Evolutionary conservation across 1,139 yeast species (phyloP), one percentile per base, ranked within the genome.

Genomic region (Pichia sp.): DNA sequence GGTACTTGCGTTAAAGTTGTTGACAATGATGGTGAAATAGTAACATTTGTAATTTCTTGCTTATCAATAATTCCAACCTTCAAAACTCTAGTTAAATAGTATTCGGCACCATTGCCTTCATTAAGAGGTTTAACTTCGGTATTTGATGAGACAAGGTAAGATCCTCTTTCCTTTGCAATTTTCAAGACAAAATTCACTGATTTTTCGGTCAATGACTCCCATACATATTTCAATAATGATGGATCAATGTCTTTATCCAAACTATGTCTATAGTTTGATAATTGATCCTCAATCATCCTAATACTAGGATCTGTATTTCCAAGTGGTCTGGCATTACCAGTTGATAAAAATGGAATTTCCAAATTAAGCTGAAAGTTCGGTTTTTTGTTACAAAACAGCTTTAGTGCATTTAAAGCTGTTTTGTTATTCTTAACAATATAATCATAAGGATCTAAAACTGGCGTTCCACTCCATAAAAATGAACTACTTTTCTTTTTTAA

Each of bases 371-470:
- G 37, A 2, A 53, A 12, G 3, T 51, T 53, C 12, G 16, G 24
- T 3, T 44, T 29, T 20, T 27, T 36, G 12, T 8, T 18, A n/a
- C 25, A 13, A 12, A 43, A 32, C 12, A 66, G 39, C 15, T 56
- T 61, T 42, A 67, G 45, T 0, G 50, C 46, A 16, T 56, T 46
- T 1, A 63, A 22, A 7, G 49, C 58, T 18, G 57, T 54, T 0
- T 24, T n/a, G 18, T 43, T 42, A 40, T 45, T 46, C 3, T 60
- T 59, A 0, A 59, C 47, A 15, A 68, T 63, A 40, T 61, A 59
- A 5, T 58, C 62, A 44, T 68, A 68, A 1, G 71, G 71, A 49
- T 68, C 72, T 15, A 62, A n/a, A 2, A 54, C 40, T 7, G 50
- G n/a, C 1, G 50, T 9, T 1, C 57, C 35, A 20, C 43, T 53